Evolutionary conservation across 2,329 filamentous ascomycete species (phyloP), one percentile per base, ranked within the genome.

Genomic region (Sordariomycetes sp.): DNA sequence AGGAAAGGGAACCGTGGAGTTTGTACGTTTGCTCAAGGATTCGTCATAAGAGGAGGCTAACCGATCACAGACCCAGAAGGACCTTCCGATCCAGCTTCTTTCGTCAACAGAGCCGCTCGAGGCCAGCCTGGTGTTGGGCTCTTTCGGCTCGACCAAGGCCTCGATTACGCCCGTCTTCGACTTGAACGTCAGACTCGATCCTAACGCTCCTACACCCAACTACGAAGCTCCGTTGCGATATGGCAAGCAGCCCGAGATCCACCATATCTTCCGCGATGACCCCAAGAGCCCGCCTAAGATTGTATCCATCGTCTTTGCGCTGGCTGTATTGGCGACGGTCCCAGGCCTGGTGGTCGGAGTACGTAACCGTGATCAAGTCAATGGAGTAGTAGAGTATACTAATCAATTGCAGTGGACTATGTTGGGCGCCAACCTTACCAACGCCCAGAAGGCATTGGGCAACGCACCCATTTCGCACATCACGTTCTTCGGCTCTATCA

Each of bases 221-320:
- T 73, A 78, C 49, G 72, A 84, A 47, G 66, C 75, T 46, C 78
- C 85, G 8, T 61, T 88, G 44, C 82, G 90, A 60, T 96, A 94
- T 60, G 83, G 82, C 53, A 84, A 86, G 63, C 75, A 79, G 45
- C 66, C 76, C 8, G 83, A 93, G 61, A 95, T 98, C 54, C 75
- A 86, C 64, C 92, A 98, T 66, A 84, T 82, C 48, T 98, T 96
- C 77, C 79, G 77, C 43, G 59, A 69, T 11, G 86, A 90, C 49
- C 77, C 87, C 29, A 75, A 74, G 59, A 94, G 77, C 58, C 87
- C 88, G 16, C 84, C 86, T 30, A 77, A 79, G 57, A 55, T 92
- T 40, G 73, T 96, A 43, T 90, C 85, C 3, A 51, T 92, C 32
- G 66, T 83, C 38, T 96, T 96, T 52, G 68, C 79, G 5, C 64